Evolutionary conservation across 257 asterid species (phyloP), one percentile per base, ranked within the genome.

Genomic region (Eustoma russellianum): DNA sequence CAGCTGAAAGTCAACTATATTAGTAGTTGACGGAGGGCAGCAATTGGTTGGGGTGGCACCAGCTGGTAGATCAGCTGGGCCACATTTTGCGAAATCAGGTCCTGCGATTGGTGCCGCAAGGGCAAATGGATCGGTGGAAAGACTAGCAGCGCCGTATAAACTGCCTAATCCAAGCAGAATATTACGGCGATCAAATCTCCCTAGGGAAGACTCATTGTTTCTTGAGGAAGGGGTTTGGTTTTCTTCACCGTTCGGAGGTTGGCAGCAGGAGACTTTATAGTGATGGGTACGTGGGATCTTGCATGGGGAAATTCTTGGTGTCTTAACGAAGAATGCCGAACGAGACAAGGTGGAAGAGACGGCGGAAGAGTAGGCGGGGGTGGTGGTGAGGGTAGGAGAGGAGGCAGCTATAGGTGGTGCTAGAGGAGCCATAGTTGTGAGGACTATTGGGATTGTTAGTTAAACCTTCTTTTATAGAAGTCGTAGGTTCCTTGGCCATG

Each of bases 1-100:
- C 24, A 77, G 62, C 24, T 71, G 17, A 71, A 60, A 88, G 59
- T 88, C 88, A 17, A 75, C 17, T 47, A 85, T 80, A 1, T 24
- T 44, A 0, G 66, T 34, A 0, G 69, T 33, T 0, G 63, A 47
- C 0, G 97, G 96, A 1, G 94, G 97, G 71, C 97, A 88, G 61
- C 97, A 84, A 56, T 88, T 78, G 13, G 77, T 80, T 0, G 81
- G 72, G 15, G 72, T 35, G 1, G 86, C 89, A 14, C 87, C 90
- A 0, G 48, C 28, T 0, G 97, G 95, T 9, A 84, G 58, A 54
- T 88, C 79, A 0, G 93, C 91, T 0, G 97, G 79, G 33, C 97
- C 95, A 55, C 97, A 88, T 73, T 80, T 71, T 0, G 88, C 59
- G 62, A 82, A 61, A 60, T 88, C 95, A 0, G 97, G 95, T 33